Percentiles rank a stretch among this genome's conserved stretches.
Evolutionary conservation across 2,329 filamentous ascomycete species (phyloP).

Genomic region (Bisporella sp.): DNA sequence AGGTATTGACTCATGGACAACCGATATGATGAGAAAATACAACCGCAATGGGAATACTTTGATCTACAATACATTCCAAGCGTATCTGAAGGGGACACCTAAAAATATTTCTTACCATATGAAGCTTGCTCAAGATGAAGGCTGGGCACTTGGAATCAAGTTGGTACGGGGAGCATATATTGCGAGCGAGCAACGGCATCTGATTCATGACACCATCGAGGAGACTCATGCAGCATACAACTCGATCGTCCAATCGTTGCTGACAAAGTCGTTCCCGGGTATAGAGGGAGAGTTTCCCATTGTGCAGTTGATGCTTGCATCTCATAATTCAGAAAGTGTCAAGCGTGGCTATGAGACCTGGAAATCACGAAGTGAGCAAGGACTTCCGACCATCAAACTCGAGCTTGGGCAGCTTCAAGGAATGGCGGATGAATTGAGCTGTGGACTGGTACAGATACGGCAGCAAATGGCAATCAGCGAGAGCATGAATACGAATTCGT

Average conservation of each 20-base stretch:
- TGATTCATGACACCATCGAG: slow-evolving; percentile 39
- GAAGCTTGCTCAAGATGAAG: slow-evolving; percentile 35
- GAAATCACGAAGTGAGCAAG: slow-evolving; percentile 30
- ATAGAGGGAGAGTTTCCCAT: slow-evolving; percentile 10
- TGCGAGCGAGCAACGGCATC: slow-evolving; percentile 36
- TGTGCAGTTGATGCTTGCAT: slow-evolving; percentile 62
- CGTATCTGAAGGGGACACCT: slow-evolving; percentile 42
- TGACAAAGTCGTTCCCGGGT: slow-evolving; percentile 36
- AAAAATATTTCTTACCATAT: slow-evolving; percentile 38
- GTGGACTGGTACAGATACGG: slow-evolving; percentile 35
- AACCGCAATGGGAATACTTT: slow-evolving; percentile 36
- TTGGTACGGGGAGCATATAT: slow-evolving; percentile 48
- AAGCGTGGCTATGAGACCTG: slow-evolving; percentile 44
- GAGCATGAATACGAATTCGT: not conserved
- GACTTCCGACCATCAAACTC: slow-evolving; percentile 33
- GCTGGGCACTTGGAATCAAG: slow-evolving; percentile 44
- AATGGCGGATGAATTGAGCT: slow-evolving; percentile 89
- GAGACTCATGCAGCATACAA: slow-evolving; percentile 47
- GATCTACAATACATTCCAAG: slow-evolving; percentile 45
- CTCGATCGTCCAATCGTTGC: slow-evolving; percentile 38
- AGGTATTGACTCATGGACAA: slow-evolving; percentile 44
- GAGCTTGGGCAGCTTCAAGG: slow-evolving; percentile 76
- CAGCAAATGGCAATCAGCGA: not conserved
- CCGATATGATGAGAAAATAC: slow-evolving; percentile 44
- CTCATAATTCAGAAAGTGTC: slow-evolving; percentile 72